Evolutionary conservation across 1,139 yeast species (phyloP).

Genomic region (Zygoascus hellenicus): DNA sequence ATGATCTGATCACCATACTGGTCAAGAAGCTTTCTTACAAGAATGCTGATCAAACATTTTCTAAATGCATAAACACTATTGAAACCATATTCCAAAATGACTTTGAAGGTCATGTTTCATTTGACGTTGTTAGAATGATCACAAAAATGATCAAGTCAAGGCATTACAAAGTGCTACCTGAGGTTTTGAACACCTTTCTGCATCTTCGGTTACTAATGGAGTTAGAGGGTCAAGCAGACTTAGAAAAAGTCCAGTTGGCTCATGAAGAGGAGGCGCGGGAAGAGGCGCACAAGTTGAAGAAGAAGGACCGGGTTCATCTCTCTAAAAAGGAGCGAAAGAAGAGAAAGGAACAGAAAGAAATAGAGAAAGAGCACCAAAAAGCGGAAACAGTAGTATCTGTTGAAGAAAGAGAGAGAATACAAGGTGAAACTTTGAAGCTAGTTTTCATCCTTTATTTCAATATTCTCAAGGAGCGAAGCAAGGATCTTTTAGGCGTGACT

Average conservation of each 20-base stretch:
- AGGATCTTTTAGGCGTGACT: constrained; percentile 76
- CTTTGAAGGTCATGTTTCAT: constrained; percentile 73
- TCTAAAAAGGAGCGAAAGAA: constrained; percentile 84
- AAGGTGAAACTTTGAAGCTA: constrained; percentile 74
- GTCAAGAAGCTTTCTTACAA: constrained; percentile 41
- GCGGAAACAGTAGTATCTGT: constrained; percentile 86
- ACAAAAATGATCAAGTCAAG: constrained; percentile 68
- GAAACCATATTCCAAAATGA: constrained; percentile 63
- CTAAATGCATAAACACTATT: constrained; percentile 56
- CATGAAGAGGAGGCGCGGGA: constrained; percentile 34
- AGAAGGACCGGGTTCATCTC: constrained; percentile 83
- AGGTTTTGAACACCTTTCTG: constrained; percentile 67
- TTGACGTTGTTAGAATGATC: constrained; percentile 62
- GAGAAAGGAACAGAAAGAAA: constrained; percentile 76
- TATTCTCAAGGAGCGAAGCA: constrained; percentile 57
- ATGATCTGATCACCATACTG: constrained; percentile 61
- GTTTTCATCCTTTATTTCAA: constrained; percentile 71
- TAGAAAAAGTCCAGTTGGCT: constrained; percentile 46
- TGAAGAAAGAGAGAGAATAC: constrained; percentile 79
- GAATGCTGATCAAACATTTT: constrained; percentile 41
- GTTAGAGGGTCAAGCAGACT: constrained; percentile 51
- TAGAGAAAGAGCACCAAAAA: constrained; percentile 79
- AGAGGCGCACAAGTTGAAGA: constrained; percentile 48
- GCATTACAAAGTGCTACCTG: constrained; percentile 76
- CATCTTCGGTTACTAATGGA: constrained; percentile 72